A percentile compares a stretch with the other conserved stretches of the same genome.
These are phyloP conservation scores for Phanerodontia chrysosporium DNA, from an alignment of 768 basidiomycete genomes.

Conservation along the genomic window DNA sequence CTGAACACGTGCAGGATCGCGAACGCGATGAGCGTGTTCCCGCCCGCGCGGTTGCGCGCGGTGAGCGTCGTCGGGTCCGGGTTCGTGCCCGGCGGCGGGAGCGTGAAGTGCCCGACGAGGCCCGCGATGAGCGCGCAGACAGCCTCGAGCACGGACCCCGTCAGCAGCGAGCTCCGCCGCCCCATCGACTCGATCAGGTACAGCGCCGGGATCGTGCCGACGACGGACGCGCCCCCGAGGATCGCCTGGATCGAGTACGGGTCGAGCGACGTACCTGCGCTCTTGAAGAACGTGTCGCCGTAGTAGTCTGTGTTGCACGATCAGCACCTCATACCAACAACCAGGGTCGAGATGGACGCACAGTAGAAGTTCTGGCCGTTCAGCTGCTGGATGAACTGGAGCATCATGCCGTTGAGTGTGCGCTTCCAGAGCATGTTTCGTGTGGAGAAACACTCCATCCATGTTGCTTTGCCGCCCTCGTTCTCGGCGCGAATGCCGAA, in stretches of 20 bases:
- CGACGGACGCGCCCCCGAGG: conserved; percentile 71
- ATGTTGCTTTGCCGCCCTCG: conserved; percentile 74
- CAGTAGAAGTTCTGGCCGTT: conserved; percentile 83
- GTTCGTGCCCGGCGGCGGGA: conserved; percentile 47
- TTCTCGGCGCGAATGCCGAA: conserved; percentile 69
- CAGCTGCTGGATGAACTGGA: conserved; percentile 77
- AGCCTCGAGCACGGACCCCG: conserved; percentile 58
- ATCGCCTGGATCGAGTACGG: conserved; percentile 76
- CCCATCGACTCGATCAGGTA: conserved; percentile 71
- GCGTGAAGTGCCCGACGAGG: conserved; percentile 64
- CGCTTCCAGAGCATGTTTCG: conserved; percentile 68
- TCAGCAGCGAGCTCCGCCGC: conserved; percentile 65
- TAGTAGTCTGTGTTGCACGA: conserved; percentile 59
- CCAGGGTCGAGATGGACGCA: conserved; percentile 27
- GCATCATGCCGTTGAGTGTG: conserved; percentile 77
- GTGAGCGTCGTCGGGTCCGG: conserved; percentile 41
- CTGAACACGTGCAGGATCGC: conserved; percentile 74
- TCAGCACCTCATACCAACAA: background rate
- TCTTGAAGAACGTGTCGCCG: conserved; percentile 77
- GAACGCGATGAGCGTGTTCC: conserved; percentile 67
- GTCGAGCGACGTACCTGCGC: conserved; percentile 60
- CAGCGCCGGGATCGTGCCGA: conserved; percentile 67
- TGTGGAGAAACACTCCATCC: conserved; percentile 73
- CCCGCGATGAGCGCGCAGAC: conserved; percentile 63
- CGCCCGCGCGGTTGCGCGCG: conserved; percentile 52